Base-by-base conservation (phyloP, 2,329 filamentous ascomycete genomes). In the Thelonectria olida region DNA sequence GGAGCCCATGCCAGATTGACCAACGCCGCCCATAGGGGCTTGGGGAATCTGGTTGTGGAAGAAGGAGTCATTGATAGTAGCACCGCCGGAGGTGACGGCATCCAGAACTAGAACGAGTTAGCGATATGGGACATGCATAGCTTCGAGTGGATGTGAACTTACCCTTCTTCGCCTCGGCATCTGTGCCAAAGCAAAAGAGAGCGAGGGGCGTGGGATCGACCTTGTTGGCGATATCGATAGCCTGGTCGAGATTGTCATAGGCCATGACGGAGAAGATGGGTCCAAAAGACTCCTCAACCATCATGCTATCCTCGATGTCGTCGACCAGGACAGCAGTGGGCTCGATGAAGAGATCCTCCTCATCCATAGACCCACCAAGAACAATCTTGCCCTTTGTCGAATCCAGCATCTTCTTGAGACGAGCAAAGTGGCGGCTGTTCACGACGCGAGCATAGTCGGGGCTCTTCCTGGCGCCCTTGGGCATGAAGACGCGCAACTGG, bases 391-490 rank as follows among this genome's bases (percentile, higher is more conserved):
- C 96, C 64, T 86, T 86, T 57, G 88, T 91, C 58, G 88, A 84
- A 75, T 97, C 93, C n/a, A 99, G 82, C 92, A 98, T 93, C 72
- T 88, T 88, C 85, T 96, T 97, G 69, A 98, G 84, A 36, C 95
- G 89, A 64, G 87, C 82, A 79, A 95, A 98, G 69, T 96, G 89
- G 41, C 84, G 81, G 67, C 87, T 83, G 78, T 97, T 97, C 78
- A 97, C 84, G 67, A 99, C 92, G 61, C 91, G 90, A 19, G 84
- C 85, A 73, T 90, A 93, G 75, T 97, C 94, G 1, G 88, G 84
- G 63, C 91, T 95, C n/a, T 84, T 83, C 76, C 90, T 89, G 47
- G 90, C 86, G 20, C 96, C 96, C 9, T 92, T 80, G 44, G 96
- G 96, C 78, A 93, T 97, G 81, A 96, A 97, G 58, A 91, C 86